Conservation (phyloP, 306 rosid species). For the Gynostemma pentaphyllum region DNA sequence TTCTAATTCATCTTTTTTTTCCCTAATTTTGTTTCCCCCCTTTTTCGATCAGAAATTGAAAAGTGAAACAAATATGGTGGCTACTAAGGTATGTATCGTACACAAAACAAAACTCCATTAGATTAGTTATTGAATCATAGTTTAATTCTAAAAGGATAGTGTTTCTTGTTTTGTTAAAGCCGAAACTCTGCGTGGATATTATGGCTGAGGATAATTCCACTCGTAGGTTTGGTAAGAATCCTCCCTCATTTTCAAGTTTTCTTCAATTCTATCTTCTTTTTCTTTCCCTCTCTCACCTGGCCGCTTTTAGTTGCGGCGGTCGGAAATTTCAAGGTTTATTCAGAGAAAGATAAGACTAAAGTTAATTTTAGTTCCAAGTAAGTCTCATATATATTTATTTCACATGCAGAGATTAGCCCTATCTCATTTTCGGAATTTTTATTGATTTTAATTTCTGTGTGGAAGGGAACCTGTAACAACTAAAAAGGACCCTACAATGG, state of each 20-base stretch:
- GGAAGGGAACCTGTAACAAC: conserved; percentile 26
- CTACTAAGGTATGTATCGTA: conserved; percentile 14
- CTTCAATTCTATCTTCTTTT: not conserved
- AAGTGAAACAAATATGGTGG: conserved; percentile 1
- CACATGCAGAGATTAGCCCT: not conserved
- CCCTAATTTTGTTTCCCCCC: too few relatives aligned
- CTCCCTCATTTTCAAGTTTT: not conserved
- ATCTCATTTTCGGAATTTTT: not conserved
- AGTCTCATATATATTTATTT: too few relatives aligned
- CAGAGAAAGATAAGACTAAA: conserved; percentile 31
- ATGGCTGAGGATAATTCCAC: conserved; percentile 24
- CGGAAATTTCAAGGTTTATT: conserved; percentile 35
- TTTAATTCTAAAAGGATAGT: not conserved
- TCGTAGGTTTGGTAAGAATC: conserved; percentile 23
- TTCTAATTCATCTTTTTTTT: not conserved
- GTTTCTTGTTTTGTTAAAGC: conserved; percentile 25
- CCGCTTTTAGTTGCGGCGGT: conserved; percentile 30
- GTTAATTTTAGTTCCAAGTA: conserved; percentile 29
- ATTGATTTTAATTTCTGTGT: conserved; percentile 14
- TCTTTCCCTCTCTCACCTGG: not conserved
- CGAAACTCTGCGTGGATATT: conserved; percentile 21
- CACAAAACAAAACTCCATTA: not conserved
- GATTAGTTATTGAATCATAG: not conserved
- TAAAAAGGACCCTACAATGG: conserved; percentile 23
- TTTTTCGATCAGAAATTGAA: not conserved